Base-by-base conservation (phyloP, 1,284 basidiomycete species). In the Xerocomus nothofagi region DNA sequence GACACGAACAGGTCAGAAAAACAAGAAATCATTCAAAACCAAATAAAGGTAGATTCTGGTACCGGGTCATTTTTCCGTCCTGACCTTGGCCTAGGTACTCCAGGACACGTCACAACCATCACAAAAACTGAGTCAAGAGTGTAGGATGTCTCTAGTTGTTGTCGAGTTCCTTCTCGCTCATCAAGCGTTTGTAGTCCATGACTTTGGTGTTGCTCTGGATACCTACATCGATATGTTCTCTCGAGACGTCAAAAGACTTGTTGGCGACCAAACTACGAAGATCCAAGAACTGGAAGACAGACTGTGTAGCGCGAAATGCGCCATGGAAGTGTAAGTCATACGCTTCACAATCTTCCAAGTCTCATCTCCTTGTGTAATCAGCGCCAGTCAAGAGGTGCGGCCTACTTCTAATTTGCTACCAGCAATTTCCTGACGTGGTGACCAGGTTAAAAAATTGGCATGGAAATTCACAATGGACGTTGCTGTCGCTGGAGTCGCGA, bases 271-370 rank as follows among this genome's bases (percentile, higher is more conserved):
- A 39, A 44, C 40, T 26, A 7, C 30, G 11, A 62, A 4, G 30
- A 47, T 58, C 8, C 6, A n/a, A n/a, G 18, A 6, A 11, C 32
- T 62, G 7, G 26, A 37, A 24, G 31, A 29, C 14, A 27, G 34
- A 34, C 30, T 60, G n/a, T 9, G 20, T 2, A 6, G 0, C 18
- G 49, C 60, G 2, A 62, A 6, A 42, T 14, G 6, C 1, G 38
- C 30, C 9, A 58, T 59, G 60, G 57, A 62, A 24, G 14, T 2
- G 58, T 62, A 46, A 21, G 57, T 55, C 12, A n/a, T 30, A 20
- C 4, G 2, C 5, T 31, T 7, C 6, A 3, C 11, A 1, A 9
- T 6, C 7, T 11, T 42, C 11, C 18, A 7, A 24, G 2, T 38
- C 49, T 60, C 15, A 60, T 21, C 5, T 10, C 17, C 26, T 38